Conservation (phyloP, 495 filamentous ascomycete species). For the Penicillium ucsense region DNA sequence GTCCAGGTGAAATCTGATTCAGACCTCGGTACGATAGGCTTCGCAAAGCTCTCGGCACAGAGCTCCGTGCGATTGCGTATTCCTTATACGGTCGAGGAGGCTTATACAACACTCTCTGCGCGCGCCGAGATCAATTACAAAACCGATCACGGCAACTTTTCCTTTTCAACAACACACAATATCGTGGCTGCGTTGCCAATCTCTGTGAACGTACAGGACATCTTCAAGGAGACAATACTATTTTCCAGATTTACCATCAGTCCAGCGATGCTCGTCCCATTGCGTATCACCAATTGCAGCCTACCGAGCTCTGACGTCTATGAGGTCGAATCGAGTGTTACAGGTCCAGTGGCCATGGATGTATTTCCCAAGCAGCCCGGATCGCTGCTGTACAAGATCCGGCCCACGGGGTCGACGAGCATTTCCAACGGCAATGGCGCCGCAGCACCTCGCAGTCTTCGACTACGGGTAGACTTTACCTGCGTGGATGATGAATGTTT, state of each 20-base stretch:
- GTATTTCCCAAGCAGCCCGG: conserved; percentile 78
- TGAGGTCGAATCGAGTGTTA: conserved; percentile 50
- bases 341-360: conserved; percentile 43
- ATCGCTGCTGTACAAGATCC: conserved; percentile 73
- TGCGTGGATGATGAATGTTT: conserved; percentile 59
- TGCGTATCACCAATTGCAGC: conserved; percentile 61
- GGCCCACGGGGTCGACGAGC: conserved; percentile 6
- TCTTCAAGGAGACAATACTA: conserved; percentile 74
- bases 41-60: conserved; percentile 43
- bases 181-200: conserved; percentile 68
- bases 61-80: conserved; percentile 50
- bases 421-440: conserved; percentile 7
- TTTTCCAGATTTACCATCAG: conserved; percentile 87
- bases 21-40: conserved; percentile 57
- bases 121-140: conserved; percentile 70
- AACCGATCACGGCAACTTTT: conserved; percentile 63
- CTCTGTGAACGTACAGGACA: conserved; percentile 92
- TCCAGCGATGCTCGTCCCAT: conserved; percentile 61
- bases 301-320: conserved; percentile 63
- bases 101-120: conserved; percentile 59
- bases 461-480: conserved; percentile 66
- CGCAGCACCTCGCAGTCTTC: conserved; percentile 43
- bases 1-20: conserved; percentile 45
- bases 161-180: conserved; percentile 51
- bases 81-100: conserved; percentile 79